phyloP scores from a whole-genome alignment of 2,329 filamentous ascomycete species.

The Aspergillus persii region DNA sequence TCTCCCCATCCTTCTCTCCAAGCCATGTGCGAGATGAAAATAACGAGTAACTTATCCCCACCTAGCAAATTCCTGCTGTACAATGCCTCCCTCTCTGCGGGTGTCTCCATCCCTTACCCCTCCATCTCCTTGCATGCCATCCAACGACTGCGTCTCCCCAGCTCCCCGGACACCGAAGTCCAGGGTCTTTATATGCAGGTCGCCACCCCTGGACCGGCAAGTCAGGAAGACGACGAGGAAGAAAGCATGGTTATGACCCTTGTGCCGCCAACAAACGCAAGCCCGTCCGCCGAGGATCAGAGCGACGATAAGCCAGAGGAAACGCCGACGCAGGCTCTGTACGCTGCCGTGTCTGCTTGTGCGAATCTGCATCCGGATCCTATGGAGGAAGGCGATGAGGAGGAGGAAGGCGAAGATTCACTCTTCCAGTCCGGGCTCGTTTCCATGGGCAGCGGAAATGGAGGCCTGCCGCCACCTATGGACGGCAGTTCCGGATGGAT shows the following conservation, averaged over 20 bases:
- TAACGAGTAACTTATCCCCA: not conserved
- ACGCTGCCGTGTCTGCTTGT: slow-evolving; percentile 47
- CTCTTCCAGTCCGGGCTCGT: slow-evolving; percentile 40
- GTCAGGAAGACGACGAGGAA: slow-evolving; percentile 39
- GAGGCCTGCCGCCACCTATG: slow-evolving; percentile 47
- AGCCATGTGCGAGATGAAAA: not conserved
- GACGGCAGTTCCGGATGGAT: slow-evolving; percentile 56
- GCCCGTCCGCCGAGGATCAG: slow-evolving; percentile 17
- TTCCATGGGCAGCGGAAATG: slow-evolving; percentile 32
- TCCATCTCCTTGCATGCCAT: slow-evolving; percentile 50
- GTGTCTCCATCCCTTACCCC: slow-evolving; percentile 48
- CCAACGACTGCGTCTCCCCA: slow-evolving; percentile 42
- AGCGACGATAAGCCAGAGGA: slow-evolving; percentile 32
- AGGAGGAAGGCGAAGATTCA: slow-evolving; percentile 29
- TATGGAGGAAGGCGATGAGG: slow-evolving; percentile 34
- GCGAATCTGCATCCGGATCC: slow-evolving; percentile 51
- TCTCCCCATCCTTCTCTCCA: not conserved
- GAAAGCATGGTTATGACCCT: slow-evolving; percentile 45
- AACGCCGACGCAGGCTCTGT: slow-evolving; percentile 42
- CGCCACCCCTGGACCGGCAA: slow-evolving; percentile 27
- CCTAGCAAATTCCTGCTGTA: slow-evolving; percentile 46
- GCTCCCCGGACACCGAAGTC: slow-evolving; percentile 24
- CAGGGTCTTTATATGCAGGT: slow-evolving; percentile 52
- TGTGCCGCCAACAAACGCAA: slow-evolving; percentile 31
- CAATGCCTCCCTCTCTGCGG: slow-evolving; percentile 31